Evolutionary conservation across 2,329 filamentous ascomycete genomes (phyloP), one percentile per base, ranked within the genome.

Genomic region (Scytalidium sp.): DNA sequence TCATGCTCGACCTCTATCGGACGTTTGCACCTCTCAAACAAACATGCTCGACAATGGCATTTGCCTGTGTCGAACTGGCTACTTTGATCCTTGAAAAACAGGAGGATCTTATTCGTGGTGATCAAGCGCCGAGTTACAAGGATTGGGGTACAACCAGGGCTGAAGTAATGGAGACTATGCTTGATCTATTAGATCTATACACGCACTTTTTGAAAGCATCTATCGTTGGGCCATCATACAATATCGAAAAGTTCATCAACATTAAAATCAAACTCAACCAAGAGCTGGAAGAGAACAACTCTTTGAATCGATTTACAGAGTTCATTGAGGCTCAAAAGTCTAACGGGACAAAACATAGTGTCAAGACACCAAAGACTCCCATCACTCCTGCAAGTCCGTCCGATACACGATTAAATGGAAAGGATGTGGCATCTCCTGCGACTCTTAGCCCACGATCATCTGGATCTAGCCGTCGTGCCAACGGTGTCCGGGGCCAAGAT

Each of bases 1-100:
- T 97, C 65, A 88, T 85, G 43, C 81, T 93, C 46, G 94, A 99
- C 69, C 75, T 96, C 43, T 96, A 97, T 71, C 90, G 92, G 64
- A 99, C 94, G 0, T 95, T 94, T 67, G 86, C 90, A 1, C 92
- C 92, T 8, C 77, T 97, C 50, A 97, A 97, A 72, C 90, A 96
- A 61, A 88, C 85, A 1, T 88, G 88, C 0, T 83, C 87, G n/a
- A 88, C 90, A 13, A 85, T 97, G 78, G 90, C 88, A 1, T 80
- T 96, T 61, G 87, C 87, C 9, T 83, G 90, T 56, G 72, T 96
- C 10, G 91, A 96, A 69, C 80, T 97, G 29, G 86, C 92, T 1
- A 82, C 85, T 0, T 79, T 88, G 21, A 70, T 97, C 49, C 75
- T 81, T 27, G 78, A 78, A 45, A 73, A 76, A 36, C 76, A 81